A percentile compares a stretch with the other conserved stretches of the same genome.
Evolutionary conservation across 2,329 filamentous ascomycete species (phyloP).

Genomic region (Akanthomyces dipterigenus): DNA sequence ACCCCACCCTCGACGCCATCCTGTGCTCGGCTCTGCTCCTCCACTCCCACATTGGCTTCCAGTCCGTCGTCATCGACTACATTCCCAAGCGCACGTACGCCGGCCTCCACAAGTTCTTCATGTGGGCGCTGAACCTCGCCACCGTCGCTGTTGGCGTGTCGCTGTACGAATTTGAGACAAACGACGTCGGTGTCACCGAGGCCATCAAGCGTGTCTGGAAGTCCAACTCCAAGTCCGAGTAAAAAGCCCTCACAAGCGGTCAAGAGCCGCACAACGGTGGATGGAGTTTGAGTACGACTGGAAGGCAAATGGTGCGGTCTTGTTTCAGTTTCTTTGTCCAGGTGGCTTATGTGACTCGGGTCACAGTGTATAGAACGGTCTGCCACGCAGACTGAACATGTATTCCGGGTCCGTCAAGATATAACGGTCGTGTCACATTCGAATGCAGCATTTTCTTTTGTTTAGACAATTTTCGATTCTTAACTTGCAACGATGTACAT

Average conservation of each 20-base stretch:
- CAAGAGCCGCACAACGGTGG: neutral
- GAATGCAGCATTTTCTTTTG: constrained; percentile 9
- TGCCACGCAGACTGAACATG: constrained; percentile 3
- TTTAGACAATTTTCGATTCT: neutral
- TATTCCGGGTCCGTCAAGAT: constrained; percentile 8
- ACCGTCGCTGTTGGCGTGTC: constrained; percentile 80
- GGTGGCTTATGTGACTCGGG: constrained; percentile 6
- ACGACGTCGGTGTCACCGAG: constrained; percentile 91
- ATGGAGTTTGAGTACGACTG: neutral
- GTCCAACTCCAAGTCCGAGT: constrained; percentile 42
- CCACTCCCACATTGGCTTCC: constrained; percentile 94
- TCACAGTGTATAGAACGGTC: constrained; percentile 15
- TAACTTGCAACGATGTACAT: neutral
- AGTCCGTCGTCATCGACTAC: constrained; percentile 88
- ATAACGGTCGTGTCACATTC: neutral
- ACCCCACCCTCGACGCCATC: constrained; percentile 80
- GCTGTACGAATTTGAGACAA: constrained; percentile 98
- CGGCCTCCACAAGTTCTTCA: constrained; percentile 56
- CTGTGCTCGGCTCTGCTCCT: constrained; percentile 78
- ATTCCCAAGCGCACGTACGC: constrained; percentile 68
- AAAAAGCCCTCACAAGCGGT: constrained; percentile 17
- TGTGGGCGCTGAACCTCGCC: constrained; percentile 71
- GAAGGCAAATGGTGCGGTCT: neutral
- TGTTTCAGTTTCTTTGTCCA: constrained; percentile 6
- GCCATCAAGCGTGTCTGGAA: constrained; percentile 84